phyloP scores from a whole-genome alignment of 352 stramenopile genomes.

The Discostella stelligera region DNA sequence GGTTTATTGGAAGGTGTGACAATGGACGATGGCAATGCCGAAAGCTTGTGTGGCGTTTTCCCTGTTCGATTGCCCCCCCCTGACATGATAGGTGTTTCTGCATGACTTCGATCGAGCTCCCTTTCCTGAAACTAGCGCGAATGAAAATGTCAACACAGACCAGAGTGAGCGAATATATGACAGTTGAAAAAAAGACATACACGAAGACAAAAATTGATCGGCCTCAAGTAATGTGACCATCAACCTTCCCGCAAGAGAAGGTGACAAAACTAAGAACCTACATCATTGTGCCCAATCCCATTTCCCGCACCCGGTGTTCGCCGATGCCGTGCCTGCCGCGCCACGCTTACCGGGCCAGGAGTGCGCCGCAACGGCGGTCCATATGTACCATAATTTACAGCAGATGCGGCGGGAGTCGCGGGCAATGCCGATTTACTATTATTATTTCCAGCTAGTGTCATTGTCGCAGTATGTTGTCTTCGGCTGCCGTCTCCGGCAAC shows the following conservation, averaged over 20 bases:
- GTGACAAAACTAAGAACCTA: background rate
- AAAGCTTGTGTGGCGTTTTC: slow-evolving; percentile 29
- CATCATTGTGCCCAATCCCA: background rate
- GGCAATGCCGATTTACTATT: slow-evolving; percentile 47
- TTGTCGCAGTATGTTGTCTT: background rate
- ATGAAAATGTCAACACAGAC: background rate
- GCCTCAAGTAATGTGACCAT: background rate
- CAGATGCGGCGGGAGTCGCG: slow-evolving; percentile 21
- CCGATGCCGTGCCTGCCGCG: slow-evolving; percentile 13
- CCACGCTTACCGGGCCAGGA: slow-evolving; percentile 4
- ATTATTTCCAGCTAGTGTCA: slow-evolving; percentile 30
- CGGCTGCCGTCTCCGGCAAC: background rate
- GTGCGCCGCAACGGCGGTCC: slow-evolving; percentile 10
- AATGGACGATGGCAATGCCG: slow-evolving; percentile 14
- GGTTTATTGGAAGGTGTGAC: slow-evolving; percentile 27
- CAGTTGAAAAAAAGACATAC: background rate
- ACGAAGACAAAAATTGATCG: background rate
- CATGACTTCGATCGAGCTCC: slow-evolving; percentile 13
- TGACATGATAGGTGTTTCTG: slow-evolving; percentile 29
- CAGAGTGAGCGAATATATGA: background rate
- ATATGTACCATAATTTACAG: background rate
- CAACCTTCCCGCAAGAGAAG: background rate
- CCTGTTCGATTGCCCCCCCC: slow-evolving; percentile 17
- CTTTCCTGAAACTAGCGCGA: background rate
- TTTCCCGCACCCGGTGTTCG: slow-evolving; percentile 16